Conservation (phyloP, 2,329 filamentous ascomycete genomes). For the Cryoendolithus antarcticus region DNA sequence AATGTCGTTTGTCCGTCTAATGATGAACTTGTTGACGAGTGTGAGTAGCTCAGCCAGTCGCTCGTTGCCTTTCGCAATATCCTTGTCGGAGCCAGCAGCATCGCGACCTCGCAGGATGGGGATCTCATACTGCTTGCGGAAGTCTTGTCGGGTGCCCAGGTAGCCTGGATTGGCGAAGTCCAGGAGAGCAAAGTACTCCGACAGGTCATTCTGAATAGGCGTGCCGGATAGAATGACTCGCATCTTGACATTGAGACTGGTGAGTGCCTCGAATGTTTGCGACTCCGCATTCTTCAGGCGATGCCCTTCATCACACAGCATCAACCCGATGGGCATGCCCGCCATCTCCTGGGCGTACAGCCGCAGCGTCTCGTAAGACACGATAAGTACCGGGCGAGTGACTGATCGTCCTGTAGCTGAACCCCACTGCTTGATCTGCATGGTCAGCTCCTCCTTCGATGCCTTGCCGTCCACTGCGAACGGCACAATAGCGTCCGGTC, state of each 20-base stretch:
- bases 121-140: constrained; percentile 85
- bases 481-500: constrained; percentile 75
- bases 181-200: constrained; percentile 90
- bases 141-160: constrained; percentile 77
- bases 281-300: constrained; percentile 94
- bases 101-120: constrained; percentile 87
- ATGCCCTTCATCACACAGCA: constrained; percentile 94
- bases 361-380: constrained; percentile 92
- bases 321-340: constrained; percentile 76
- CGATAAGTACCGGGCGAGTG: constrained; percentile 85
- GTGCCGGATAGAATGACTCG: constrained; percentile 93
- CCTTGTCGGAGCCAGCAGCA: constrained; percentile 72
- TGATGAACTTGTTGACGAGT: constrained; percentile 96
- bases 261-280: constrained; percentile 85
- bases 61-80: constrained; percentile 72
- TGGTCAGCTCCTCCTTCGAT: constrained; percentile 80
- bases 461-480: constrained; percentile 97
- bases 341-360: constrained; percentile 84
- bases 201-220: constrained; percentile 96
- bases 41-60: constrained; percentile 67
- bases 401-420: constrained; percentile 82
- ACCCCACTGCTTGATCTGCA: constrained; percentile 88
- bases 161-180: constrained; percentile 94
- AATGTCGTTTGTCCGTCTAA: constrained; percentile 93
- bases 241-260: constrained; percentile 76